Evolutionary conservation across 2,329 filamentous ascomycete genomes (phyloP), one percentile per base, ranked within the genome.

Genomic region (Cryphonectria radicalis): DNA sequence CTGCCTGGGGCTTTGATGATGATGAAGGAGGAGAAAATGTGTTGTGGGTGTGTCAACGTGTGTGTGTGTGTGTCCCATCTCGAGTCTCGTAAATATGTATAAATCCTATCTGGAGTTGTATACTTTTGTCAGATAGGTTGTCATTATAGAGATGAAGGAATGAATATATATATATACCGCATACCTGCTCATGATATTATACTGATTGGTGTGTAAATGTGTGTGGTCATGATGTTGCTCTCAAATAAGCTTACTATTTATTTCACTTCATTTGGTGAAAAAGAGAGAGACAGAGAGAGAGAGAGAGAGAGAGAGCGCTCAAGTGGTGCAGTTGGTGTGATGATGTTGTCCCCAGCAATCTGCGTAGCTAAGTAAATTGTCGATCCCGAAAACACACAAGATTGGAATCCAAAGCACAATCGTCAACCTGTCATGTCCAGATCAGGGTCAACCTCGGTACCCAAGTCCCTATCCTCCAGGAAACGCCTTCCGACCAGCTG

Each of bases 401-500:
- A 4, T 32, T 17, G 40, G 59, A 3, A 35, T n/a, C 35, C 35
- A 37, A 40, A 40, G 22, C 19, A n/a, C 17, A n/a, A 50, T 22
- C 17, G 46, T 64, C 62, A 72, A 14, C 19, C 79, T 65, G 73
- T 77, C 81, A 84, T 84, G 68, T 80, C 81, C 76, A 92, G 76
- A 74, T 93, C 92, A 42, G 89, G 87, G 81, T 99, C 96, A 32
- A 95, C 80, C 76, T 92, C 89, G 0, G 88, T 91, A 1, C 95
- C 95, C 70, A 99, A 79, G 81, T 98, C 92, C 59, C 86, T 83
- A 5, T 94, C 90, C 77, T 97, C 94, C 53, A 98, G 80, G 77
- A 98, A 98, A 28, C 77, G 84, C 64, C 92, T 86, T 0, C 91
- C 94, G 50, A 84, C 80, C 10, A 99, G 80, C 69, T 88, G 88